Conservation (phyloP, 2,329 filamentous ascomycete genomes). For the Colletotrichum sp. region DNA sequence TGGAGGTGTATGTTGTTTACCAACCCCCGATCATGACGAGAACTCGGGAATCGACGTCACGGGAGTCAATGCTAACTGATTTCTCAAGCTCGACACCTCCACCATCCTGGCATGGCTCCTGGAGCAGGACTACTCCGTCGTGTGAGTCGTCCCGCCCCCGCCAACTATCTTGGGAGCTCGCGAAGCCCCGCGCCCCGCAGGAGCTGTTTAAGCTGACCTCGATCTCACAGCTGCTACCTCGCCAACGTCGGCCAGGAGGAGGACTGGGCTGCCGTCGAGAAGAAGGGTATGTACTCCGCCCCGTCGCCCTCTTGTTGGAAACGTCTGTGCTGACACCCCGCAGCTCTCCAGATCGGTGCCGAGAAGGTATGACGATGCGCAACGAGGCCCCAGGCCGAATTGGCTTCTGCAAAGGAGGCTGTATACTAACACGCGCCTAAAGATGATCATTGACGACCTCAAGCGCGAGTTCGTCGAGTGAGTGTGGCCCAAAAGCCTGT, state of each 20-base stretch:
- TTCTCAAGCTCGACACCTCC: slow-evolving; percentile 14
- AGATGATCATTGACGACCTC: slow-evolving; percentile 64
- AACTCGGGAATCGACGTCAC: background rate
- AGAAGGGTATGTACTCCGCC: slow-evolving; percentile 56
- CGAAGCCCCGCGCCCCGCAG: background rate
- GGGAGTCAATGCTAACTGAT: background rate
- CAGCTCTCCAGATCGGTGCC: slow-evolving; percentile 21
- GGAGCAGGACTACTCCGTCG: slow-evolving; percentile 10
- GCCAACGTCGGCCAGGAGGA: slow-evolving; percentile 75
- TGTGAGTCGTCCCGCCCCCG: background rate
- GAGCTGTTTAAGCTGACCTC: background rate
- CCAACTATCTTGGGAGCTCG: background rate
- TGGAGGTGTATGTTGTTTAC: background rate
- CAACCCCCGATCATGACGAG: background rate
- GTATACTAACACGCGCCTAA: background rate
- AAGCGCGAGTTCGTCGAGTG: slow-evolving; percentile 72
- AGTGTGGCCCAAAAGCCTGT: background rate
- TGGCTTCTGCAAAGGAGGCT: background rate
- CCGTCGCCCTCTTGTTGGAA: background rate
- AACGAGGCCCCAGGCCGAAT: background rate
- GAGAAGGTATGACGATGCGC: slow-evolving; percentile 8
- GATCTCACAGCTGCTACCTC: slow-evolving; percentile 41
- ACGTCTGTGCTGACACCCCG: background rate
- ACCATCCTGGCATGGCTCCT: slow-evolving; percentile 20
- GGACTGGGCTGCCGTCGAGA: slow-evolving; percentile 72